Percentiles rank a stretch among this genome's conserved stretches.
These are phyloP conservation scores for Graphilbum ipis-grandicollis DNA, from an alignment of 2,329 filamentous ascomycete genomes.

Conservation along the genomic window DNA sequence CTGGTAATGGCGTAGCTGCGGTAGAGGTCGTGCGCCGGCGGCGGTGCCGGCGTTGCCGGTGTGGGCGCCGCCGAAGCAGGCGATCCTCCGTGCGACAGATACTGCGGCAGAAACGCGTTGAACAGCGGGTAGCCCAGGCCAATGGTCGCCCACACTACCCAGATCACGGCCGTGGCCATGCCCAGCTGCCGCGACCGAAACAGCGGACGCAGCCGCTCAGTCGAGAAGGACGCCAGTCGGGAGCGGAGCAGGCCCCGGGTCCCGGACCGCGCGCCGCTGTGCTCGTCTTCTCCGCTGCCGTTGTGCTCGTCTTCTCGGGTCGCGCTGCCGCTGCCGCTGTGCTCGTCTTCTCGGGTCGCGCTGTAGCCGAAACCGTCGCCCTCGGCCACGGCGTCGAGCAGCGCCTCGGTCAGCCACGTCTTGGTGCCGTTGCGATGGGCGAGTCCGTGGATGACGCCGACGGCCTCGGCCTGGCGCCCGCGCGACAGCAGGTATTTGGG, in stretches of 20 bases:
- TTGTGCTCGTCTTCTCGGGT: not conserved
- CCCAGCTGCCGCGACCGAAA: conserved; percentile 36
- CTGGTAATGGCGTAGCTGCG: conserved; percentile 72
- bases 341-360: not conserved
- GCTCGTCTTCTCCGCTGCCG: conserved; percentile 1
- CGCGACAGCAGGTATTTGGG: conserved; percentile 66
- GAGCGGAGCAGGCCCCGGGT: conserved; percentile 25
- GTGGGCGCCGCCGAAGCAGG: conserved; percentile 12
- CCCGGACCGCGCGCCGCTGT: not conserved
- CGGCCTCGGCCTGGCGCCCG: conserved; percentile 62
- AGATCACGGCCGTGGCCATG: conserved; percentile 38
- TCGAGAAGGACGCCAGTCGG: conserved; percentile 49
- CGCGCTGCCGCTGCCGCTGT: not conserved
- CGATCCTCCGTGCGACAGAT: conserved; percentile 43
- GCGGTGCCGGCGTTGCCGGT: conserved; percentile 16
- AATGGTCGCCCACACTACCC: conserved; percentile 70
- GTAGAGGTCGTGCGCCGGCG: conserved; percentile 34
- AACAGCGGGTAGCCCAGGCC: conserved; percentile 80
- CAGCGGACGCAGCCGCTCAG: conserved; percentile 48
- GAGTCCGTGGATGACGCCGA: conserved; percentile 63
- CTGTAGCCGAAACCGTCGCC: conserved; percentile 10
- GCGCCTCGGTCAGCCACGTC: conserved; percentile 62
- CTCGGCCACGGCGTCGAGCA: conserved; percentile 38
- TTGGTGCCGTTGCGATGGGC: conserved; percentile 52
- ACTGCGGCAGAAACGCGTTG: conserved; percentile 81